Evolutionary conservation across 139 green algal species (phyloP).

Genomic region (Zygnema circumcarinatum): DNA sequence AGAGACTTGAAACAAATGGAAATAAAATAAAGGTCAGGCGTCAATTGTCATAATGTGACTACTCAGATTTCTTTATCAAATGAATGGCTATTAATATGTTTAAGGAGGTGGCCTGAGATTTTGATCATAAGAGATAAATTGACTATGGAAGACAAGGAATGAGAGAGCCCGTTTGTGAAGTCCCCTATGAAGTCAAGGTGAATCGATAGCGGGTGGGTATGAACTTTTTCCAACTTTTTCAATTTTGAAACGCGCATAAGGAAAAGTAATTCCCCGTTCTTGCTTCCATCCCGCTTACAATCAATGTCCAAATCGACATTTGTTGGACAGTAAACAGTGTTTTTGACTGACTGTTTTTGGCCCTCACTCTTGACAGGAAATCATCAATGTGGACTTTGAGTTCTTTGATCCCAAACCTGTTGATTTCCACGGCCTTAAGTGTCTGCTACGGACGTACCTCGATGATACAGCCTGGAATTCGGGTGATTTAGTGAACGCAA

Average conservation of each 20-base stretch:
- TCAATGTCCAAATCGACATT: neutral
- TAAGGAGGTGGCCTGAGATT: too few relatives aligned
- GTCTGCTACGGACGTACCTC: constrained; percentile 79
- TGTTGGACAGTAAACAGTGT: neutral
- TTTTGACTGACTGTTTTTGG: neutral
- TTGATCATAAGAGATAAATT: too few relatives aligned
- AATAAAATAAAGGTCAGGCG: too few relatives aligned
- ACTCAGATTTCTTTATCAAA: too few relatives aligned
- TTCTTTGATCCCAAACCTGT: constrained; percentile 85
- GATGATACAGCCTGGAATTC: constrained; percentile 76
- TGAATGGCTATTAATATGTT: too few relatives aligned
- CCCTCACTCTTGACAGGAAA: constrained; percentile 26
- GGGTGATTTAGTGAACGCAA: constrained; percentile 75
- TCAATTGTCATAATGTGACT: too few relatives aligned
- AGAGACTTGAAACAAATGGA: too few relatives aligned
- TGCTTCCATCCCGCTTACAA: neutral
- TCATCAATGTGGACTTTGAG: constrained; percentile 85
- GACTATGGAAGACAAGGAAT: too few relatives aligned
- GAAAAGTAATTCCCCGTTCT: neutral
- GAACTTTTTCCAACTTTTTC: neutral
- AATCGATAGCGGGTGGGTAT: neutral
- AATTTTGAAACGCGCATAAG: too few relatives aligned
- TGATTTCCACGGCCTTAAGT: constrained; percentile 87
- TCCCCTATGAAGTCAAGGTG: neutral
- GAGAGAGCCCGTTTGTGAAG: too few relatives aligned